Conservation (phyloP, 2,329 filamentous ascomycete species). For the Didymella arachidicola region DNA sequence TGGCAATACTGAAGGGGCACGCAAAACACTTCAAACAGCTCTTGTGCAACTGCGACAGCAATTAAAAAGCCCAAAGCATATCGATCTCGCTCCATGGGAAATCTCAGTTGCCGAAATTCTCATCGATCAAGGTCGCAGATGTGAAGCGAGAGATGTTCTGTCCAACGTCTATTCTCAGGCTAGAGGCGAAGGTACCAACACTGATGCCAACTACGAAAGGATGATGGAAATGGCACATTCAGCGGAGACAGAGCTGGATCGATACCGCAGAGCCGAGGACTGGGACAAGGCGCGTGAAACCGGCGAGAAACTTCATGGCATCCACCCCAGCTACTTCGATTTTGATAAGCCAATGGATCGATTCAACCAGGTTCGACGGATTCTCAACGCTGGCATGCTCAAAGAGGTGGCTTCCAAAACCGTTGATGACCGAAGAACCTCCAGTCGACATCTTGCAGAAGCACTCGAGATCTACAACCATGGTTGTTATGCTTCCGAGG, state of each 20-base stretch:
- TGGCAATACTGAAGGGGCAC: neutral
- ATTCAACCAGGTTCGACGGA: constrained; percentile 3
- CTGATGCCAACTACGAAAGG: neutral
- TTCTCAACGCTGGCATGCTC: constrained; percentile 1
- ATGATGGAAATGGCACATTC: neutral
- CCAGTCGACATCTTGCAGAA: neutral
- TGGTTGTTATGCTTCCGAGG: neutral
- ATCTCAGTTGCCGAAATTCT: constrained; percentile 3
- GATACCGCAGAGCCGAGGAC: constrained; percentile 2
- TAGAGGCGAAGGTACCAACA: neutral
- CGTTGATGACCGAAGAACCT: neutral
- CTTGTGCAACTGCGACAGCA: neutral
- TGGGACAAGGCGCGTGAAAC: constrained; percentile 4
- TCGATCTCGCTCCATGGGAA: neutral
- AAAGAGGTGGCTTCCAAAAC: neutral
- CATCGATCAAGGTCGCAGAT: constrained; percentile 4
- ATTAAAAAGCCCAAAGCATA: neutral
- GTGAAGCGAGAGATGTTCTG: neutral
- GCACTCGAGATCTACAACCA: constrained; percentile 8
- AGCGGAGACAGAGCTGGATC: neutral
- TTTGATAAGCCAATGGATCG: constrained; percentile 4
- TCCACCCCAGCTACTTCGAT: constrained; percentile 5
- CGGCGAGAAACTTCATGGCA: neutral
- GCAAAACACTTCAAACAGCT: neutral
- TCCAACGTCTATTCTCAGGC: neutral